Base-by-base conservation (phyloP, 306 rosid species). In the Cyamopsis tetragonoloba region DNA sequence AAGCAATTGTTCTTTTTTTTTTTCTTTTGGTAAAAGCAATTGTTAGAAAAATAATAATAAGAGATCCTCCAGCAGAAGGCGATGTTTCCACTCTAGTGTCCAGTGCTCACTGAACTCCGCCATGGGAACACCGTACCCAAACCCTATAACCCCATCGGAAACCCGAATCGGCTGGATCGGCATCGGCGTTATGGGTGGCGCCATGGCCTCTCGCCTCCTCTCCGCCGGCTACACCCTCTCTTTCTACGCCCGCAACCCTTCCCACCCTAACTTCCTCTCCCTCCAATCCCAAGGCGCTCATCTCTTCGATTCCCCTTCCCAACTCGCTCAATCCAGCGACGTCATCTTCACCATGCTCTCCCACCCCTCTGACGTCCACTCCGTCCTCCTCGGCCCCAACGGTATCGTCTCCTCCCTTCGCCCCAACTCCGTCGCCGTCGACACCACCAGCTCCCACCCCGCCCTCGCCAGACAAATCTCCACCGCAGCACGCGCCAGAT, bases 121-220 rank as follows among this genome's bases (percentile, higher is more conserved):
- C n/a, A 79, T 70, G 84, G 82, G 71, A 57, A 79, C 77, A 57
- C 83, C 82, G 2, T 87, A 85, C 61, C 98, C 95, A 7, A 81
- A 28, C 43, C 82, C 88, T 22, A 82, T 89, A 20, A 3, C 37
- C 4, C 79, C 85, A 0, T 7, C 83, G 3, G n/a, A 71, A 66
- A 89, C 89, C 70, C 85, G 86, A 26, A 67, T 92, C 12, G 95
- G 96, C 0, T 91, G 87, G 88, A 84, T 85, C 38, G 95, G 98
- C 17, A 82, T 85, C 24, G 96, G 98, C 49, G 95, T 91, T 0
- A 86, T 88, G 96, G 95, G 96, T 8, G 69, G 80, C 28, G 89
- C 95, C 46, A 91, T 91, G 97, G 91, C 91, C 70, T 76, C 95
- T 19, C 96, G 91, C 17, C 85, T 91, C 41, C 62, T 91, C 82